phyloP scores from a whole-genome alignment of 2,329 filamentous ascomycete species.

The Kalaharituber pfeilii region DNA sequence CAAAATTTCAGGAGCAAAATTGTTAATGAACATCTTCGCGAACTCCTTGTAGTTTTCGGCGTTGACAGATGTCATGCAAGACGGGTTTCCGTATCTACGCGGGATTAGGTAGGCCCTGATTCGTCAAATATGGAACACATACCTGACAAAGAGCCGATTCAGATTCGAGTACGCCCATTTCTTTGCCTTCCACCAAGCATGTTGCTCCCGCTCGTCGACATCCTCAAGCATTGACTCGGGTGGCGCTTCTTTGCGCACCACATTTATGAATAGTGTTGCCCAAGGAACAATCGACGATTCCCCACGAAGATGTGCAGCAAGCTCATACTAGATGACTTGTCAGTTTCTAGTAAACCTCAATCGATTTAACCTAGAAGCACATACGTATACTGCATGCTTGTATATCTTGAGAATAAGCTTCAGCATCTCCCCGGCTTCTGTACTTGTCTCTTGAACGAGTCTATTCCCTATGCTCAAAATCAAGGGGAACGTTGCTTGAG shows the following conservation, averaged over 20 bases:
- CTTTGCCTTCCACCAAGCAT: slow-evolving; percentile 99
- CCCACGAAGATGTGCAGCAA: slow-evolving; percentile 58
- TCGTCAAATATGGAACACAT: slow-evolving; percentile 23
- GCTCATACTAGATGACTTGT: slow-evolving; percentile 49
- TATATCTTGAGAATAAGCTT: slow-evolving; percentile 90
- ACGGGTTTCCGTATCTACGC: slow-evolving; percentile 70
- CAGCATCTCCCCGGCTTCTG: slow-evolving; percentile 93
- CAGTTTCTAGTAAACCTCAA: slow-evolving; percentile 1
- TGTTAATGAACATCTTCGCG: slow-evolving; percentile 76
- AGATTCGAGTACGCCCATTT: slow-evolving; percentile 98
- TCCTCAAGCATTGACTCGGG: slow-evolving; percentile 62
- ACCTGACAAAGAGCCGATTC: slow-evolving; percentile 88
- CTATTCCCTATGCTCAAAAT: slow-evolving; percentile 74
- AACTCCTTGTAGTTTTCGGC: slow-evolving; percentile 62
- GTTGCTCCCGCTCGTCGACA: slow-evolving; percentile 68
- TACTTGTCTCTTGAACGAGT: slow-evolving; percentile 73
- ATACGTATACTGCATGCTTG: slow-evolving; percentile 92
- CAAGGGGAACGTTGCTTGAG: slow-evolving; percentile 76
- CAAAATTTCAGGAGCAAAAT: slow-evolving; percentile 87
- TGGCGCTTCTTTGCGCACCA: slow-evolving; percentile 71
- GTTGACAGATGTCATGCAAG: slow-evolving; percentile 50
- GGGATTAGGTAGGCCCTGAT: slow-evolving; percentile 21
- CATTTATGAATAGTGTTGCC: slow-evolving; percentile 87
- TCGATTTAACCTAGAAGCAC: slow-evolving; percentile 27
- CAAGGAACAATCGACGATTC: slow-evolving; percentile 77